Percentiles rank a stretch among this genome's conserved stretches.
These are phyloP conservation scores for Pseudocercospora crystallina DNA, from an alignment of 2,329 filamentous ascomycete genomes.

Conservation along the genomic window DNA sequence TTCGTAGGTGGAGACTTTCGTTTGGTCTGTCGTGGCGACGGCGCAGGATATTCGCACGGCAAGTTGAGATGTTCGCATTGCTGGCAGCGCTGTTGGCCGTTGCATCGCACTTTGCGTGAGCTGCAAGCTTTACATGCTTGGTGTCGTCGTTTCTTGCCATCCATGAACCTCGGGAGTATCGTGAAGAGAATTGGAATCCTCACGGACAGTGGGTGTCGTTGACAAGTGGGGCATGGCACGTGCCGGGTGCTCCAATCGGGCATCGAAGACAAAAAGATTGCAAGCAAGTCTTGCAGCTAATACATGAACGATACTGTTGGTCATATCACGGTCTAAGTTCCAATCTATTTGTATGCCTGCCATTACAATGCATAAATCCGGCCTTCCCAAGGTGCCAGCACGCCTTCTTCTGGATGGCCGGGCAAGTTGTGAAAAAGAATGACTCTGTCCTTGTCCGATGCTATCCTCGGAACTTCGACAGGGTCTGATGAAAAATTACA, in stretches of 20 bases:
- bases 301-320: not conserved
- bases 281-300: not conserved
- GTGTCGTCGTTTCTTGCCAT: constrained; percentile 7
- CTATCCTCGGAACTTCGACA: not conserved
- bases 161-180: not conserved
- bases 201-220: not conserved
- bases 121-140: constrained; percentile 49
- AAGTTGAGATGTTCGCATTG: constrained; percentile 47
- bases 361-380: constrained; percentile 7
- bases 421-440: constrained; percentile 10
- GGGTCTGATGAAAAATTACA: constrained; percentile 8
- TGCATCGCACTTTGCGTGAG: constrained; percentile 49
- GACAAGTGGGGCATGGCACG: not conserved
- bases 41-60: constrained; percentile 43
- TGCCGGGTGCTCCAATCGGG: not conserved
- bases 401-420: not conserved
- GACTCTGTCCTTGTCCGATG: not conserved
- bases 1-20: not conserved
- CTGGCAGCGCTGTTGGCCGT: constrained; percentile 46
- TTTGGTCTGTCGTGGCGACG: not conserved
- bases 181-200: not conserved
- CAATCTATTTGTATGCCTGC: not conserved
- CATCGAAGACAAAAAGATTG: not conserved
- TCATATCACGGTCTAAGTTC: not conserved
- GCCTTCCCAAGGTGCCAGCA: constrained; percentile 14